Conservation (phyloP, 306 rosid species). For the Gastrolobium bilobum region DNA sequence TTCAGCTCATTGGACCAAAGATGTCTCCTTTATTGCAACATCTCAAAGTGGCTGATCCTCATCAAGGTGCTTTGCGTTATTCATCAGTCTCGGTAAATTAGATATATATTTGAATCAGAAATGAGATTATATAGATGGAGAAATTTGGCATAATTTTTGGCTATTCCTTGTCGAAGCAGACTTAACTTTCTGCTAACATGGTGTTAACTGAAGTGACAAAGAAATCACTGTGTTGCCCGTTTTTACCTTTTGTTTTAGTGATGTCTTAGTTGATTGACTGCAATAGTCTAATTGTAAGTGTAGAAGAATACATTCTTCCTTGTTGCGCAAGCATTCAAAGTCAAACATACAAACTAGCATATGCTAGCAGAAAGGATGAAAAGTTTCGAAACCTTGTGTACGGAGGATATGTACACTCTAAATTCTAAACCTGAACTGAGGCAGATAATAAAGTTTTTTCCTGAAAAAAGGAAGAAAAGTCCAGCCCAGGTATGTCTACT, state of each 20-base stretch:
- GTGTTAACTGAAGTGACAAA: constrained; percentile 7
- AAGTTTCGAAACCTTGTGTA: not conserved
- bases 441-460: constrained; percentile 6
- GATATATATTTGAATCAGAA: constrained; percentile 5
- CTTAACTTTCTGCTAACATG: constrained; percentile 36
- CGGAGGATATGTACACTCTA: constrained; percentile 32
- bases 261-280: constrained; percentile 2
- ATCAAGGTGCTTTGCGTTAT: constrained; percentile 56
- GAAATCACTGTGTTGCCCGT: constrained; percentile 23
- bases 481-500: not conserved
- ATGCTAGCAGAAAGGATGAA: not conserved
- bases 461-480: not conserved
- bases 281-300: not conserved
- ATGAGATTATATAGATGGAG: constrained; percentile 17
- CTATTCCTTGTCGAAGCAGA: constrained; percentile 15
- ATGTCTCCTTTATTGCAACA: constrained; percentile 60
- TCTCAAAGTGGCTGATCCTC: constrained; percentile 42
- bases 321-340: constrained; percentile 24
- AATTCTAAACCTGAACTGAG: constrained; percentile 1
- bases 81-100: constrained; percentile 44
- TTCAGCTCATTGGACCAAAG: constrained; percentile 68
- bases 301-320: not conserved
- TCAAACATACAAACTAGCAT: not conserved
- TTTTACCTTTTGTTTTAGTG: constrained; percentile 22
- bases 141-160: constrained; percentile 2